A percentile compares a stretch with the other conserved stretches of the same genome.
Conservation (phyloP, 2,329 filamentous ascomycete genomes). For the Sordariomycetes sp. region DNA sequence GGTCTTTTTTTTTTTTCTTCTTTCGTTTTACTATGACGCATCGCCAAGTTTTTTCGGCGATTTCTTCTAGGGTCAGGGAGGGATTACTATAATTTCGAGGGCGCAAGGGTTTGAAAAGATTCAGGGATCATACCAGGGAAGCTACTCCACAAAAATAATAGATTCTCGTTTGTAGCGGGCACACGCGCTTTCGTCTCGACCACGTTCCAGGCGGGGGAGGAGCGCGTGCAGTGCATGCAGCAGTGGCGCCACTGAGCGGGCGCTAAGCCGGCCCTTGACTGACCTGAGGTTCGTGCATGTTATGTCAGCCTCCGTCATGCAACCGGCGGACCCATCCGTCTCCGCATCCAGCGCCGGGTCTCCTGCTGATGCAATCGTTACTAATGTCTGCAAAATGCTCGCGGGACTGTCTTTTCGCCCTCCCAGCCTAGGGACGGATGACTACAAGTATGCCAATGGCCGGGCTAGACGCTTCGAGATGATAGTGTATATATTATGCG, state of each 20-base stretch:
- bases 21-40: not conserved
- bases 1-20: not conserved
- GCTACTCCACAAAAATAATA: not conserved
- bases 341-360: not conserved
- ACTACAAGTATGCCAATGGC: not conserved
- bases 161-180: not conserved
- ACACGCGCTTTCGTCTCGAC: not conserved
- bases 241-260: too few species aligned
- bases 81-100: not conserved
- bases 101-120: not conserved
- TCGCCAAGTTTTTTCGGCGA: not conserved
- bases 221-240: too few species aligned
- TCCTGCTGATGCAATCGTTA: not conserved
- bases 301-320: not conserved
- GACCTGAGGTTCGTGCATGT: not conserved
- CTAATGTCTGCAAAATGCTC: not conserved
- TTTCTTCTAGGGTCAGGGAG: too few species aligned
- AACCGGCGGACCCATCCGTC: too few species aligned
- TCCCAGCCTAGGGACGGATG: not conserved
- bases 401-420: not conserved
- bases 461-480: not conserved
- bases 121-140: not conserved
- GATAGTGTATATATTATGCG: not conserved
- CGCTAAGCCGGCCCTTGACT: too few species aligned
- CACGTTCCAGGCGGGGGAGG: not conserved